Evolutionary conservation across 1,139 yeast species (phyloP).

Genomic region (Kodamaea derodonti): DNA sequence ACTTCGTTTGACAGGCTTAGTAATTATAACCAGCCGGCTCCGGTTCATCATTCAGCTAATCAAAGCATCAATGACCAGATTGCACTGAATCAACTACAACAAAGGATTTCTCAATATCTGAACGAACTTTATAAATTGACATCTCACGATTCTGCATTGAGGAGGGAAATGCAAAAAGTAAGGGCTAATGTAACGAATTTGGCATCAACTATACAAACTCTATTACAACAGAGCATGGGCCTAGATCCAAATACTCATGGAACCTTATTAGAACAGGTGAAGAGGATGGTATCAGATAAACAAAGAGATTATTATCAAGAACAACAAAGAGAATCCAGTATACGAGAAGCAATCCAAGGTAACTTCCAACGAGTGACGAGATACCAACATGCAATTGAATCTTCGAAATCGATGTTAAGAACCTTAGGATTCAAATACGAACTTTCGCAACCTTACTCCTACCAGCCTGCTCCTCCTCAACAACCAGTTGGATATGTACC

Average conservation of each 20-base stretch:
- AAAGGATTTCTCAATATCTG: neutral
- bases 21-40: slow-evolving; percentile 29
- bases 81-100: neutral
- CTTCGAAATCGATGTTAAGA: neutral
- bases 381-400: neutral
- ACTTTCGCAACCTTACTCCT: neutral
- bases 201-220: neutral
- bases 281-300: neutral
- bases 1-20: slow-evolving; percentile 13
- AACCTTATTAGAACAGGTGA: neutral
- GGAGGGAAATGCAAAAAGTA: neutral
- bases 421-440: slow-evolving; percentile 1
- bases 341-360: neutral
- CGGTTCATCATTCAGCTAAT: slow-evolving; percentile 25
- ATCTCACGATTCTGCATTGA: neutral
- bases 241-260: neutral
- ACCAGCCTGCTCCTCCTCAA: neutral
- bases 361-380: neutral
- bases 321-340: neutral
- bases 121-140: neutral
- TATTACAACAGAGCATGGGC: neutral
- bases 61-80: neutral
- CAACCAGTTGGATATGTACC: slow-evolving; percentile 12
- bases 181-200: neutral
- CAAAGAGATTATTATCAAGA: neutral